phyloP scores from a whole-genome alignment of 2,329 filamentous ascomycete genomes.

The Epichloe sibirici region DNA sequence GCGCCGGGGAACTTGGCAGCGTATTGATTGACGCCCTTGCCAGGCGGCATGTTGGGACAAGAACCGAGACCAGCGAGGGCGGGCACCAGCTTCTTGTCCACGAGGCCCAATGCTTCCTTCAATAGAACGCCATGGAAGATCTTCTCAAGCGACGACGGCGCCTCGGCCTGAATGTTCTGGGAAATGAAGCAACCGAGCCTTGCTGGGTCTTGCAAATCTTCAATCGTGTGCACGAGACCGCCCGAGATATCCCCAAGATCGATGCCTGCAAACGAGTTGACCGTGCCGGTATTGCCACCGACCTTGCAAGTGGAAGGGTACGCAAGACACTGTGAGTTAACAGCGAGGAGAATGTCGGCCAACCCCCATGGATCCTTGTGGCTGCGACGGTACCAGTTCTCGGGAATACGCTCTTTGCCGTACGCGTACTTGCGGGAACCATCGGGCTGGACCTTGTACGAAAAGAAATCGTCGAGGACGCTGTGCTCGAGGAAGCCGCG shows the following conservation, averaged over 20 bases:
- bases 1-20: conserved; percentile 3
- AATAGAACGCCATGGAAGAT: conserved; percentile 2
- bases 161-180: conserved; percentile 7
- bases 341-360: conserved; percentile 24
- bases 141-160: conserved; percentile 5
- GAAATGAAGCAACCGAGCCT: conserved; percentile 1
- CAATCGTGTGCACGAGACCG: conserved; percentile 27
- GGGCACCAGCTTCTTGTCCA: conserved; percentile 1
- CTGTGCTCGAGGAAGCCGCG: conserved; percentile 13
- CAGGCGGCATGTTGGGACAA: conserved; percentile 5
- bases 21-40: conserved; percentile 5
- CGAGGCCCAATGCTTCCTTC: not conserved
- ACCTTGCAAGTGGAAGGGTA: not conserved
- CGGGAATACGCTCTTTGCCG: conserved; percentile 37
- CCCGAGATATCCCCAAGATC: conserved; percentile 29
- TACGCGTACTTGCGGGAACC: conserved; percentile 27
- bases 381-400: conserved; percentile 34
- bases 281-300: conserved; percentile 37
- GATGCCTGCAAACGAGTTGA: conserved; percentile 36
- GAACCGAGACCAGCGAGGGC: not conserved
- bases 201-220: not conserved
- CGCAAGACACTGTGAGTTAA: conserved; percentile 21
- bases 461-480: conserved; percentile 4
- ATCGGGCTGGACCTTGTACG: conserved; percentile 24
- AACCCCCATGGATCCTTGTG: conserved; percentile 31